Base-by-base conservation (phyloP, 305 asterid genomes). In the Coffea humblotiana region DNA sequence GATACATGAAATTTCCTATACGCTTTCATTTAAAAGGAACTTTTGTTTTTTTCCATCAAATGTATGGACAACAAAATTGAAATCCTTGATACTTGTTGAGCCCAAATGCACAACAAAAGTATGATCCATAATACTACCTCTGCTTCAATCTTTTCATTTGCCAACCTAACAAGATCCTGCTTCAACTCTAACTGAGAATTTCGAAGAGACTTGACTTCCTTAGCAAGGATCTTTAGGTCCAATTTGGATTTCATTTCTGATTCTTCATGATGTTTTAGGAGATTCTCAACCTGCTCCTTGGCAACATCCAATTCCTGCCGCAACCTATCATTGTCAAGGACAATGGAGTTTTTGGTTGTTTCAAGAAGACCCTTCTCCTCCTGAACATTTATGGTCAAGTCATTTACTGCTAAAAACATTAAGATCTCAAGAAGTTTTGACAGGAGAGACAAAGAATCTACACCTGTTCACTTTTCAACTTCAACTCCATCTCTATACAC, bases 171-270 rank as follows among this genome's bases (percentile, higher is more conserved):
- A 74, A 87, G 89, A 87, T 91, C 92, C 87, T 77, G 88, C 75
- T 77, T 84, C 85, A 90, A 54, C 83, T 91, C 90, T 76, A 87
- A 81, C 75, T 88, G 90, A 80, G 92, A 88, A 83, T 73, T 85
- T 82, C 92, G 86, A 77, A 91, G 92, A 72, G 91, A 87, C 81
- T 89, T 91, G 79, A 92, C 87, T 86, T 92, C 94, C 87, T 82
- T 90, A 52, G 84, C 90, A 35, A 92, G 88, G 83, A 88, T 82
- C 86, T 89, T 87, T 68, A 85, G 69, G 80, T 87, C 91, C 63
- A 91, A 75, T 83, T 88, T 90, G 68, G 92, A 89, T 85, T 87
- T 89, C 69, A 81, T 29, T 58, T 85, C 91, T 2, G 82, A 81
- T 78, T 89, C 97, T 79, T 82, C 89, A 72, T 74, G 83, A 65